Base-by-base conservation (phyloP, 2,329 filamentous ascomycete genomes). In the Boeremia exigua region DNA sequence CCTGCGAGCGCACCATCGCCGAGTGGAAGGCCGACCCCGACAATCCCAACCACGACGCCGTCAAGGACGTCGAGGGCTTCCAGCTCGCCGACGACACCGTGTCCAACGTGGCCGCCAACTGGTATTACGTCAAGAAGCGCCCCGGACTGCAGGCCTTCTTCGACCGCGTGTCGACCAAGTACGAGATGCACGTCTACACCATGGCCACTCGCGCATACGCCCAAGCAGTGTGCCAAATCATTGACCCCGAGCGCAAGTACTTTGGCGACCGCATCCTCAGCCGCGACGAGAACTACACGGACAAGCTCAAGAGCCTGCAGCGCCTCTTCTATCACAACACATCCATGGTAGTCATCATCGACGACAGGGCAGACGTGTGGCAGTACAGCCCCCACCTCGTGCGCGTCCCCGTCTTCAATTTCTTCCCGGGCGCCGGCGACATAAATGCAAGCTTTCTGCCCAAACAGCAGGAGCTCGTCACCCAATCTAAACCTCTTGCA, bases 171-270 rank as follows among this genome's bases (percentile, higher is more conserved):
- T 86, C 92, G 1, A 84, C 88, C 68, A 80, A 95, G 68, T 99
- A 95, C 78, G 95, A 99, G 78, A 82, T 98, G 69, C 95, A 99
- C 74, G 94, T 99, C 60, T 99, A 99, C 80, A 99, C 95, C 38
- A 99, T 99, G 95, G 95, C 94, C 53, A 99, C 95, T 19, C 86
- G 95, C 61, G 91, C 94, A n/a, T 99, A 99, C 72, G 95, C 95
- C 9, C 84, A 93, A 65, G 89, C 91, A 58, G 96, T 99, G 66
- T 92, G 92, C 33, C 89, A 90, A 65, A 94, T 99, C 60, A 90
- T 99, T 59, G 95, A 99, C 69, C 94, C 94, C 0, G 87, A 94
- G 30, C 86, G 88, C 61, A 93, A 89, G 72, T 86, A 96, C 9
- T 99, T 99, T 74, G 94, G 91, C 34, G 93, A 97, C 75, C 87